phyloP scores from a whole-genome alignment of 208 protist species.

The Blastocrithidia nonstop region DNA sequence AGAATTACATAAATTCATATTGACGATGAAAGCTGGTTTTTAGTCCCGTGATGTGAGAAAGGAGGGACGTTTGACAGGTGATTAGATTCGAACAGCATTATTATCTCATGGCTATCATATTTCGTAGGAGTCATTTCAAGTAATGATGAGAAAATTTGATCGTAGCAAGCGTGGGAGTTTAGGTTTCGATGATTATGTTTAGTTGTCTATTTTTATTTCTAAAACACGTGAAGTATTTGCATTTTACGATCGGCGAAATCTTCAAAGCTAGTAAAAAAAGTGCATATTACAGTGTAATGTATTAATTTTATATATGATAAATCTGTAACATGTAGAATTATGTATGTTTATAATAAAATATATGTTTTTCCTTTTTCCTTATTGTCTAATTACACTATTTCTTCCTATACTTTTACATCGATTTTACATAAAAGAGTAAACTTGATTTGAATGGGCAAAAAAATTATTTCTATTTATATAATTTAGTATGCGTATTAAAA shows the following conservation, averaged over 20 bases:
- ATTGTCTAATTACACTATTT: too few relatives aligned
- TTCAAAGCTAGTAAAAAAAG: too few relatives aligned
- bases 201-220: constrained; percentile 76
- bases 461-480: too few relatives aligned
- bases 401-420: too few relatives aligned
- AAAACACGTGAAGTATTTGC: constrained; percentile 50
- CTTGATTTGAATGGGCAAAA: too few relatives aligned
- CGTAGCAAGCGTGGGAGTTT: constrained; percentile 46
- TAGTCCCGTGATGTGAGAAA: constrained; percentile 24
- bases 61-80: constrained; percentile 46
- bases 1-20: constrained; percentile 59
- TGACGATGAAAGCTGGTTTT: constrained; percentile 57
- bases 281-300: too few relatives aligned
- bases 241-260: constrained; percentile 59
- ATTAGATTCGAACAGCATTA: constrained; percentile 54
- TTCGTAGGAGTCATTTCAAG: constrained; percentile 59
- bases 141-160: constrained; percentile 77
- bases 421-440: too few relatives aligned
- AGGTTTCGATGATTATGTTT: constrained; percentile 80
- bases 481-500: too few relatives aligned
- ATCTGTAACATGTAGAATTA: too few relatives aligned
- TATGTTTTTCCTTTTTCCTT: too few relatives aligned
- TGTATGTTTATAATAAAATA: too few relatives aligned
- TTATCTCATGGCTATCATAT: constrained; percentile 26
- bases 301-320: too few relatives aligned